phyloP scores from a whole-genome alignment of 106 monocot species.

The Dactylorhiza incarnata region DNA sequence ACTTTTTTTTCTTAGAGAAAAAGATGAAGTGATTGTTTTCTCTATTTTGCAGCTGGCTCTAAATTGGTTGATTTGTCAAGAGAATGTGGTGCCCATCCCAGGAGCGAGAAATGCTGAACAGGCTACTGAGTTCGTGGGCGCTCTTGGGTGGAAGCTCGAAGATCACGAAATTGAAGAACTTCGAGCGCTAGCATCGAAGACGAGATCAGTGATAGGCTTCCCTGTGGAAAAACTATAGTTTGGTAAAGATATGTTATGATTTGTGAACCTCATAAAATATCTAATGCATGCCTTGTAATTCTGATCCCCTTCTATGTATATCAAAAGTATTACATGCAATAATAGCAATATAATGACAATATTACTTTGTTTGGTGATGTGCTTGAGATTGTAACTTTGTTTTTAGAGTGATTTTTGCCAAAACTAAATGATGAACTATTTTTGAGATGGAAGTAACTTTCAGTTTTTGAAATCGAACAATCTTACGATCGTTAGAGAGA shows the following conservation, averaged over 20 bases:
- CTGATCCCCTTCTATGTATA: neutral
- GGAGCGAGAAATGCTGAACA: conserved; percentile 69
- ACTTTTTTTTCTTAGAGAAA: neutral
- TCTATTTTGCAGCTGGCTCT: conserved; percentile 38
- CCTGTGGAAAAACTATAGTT: conserved; percentile 60
- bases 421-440: neutral
- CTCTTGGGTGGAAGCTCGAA: conserved; percentile 59
- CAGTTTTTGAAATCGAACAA: no score
- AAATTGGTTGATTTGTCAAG: conserved; percentile 66
- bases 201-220: conserved; percentile 42
- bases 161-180: conserved; percentile 56
- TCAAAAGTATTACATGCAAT: neutral
- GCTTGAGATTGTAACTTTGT: neutral
- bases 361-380: neutral
- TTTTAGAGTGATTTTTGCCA: neutral
- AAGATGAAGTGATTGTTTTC: neutral
- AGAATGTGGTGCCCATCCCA: conserved; percentile 64
- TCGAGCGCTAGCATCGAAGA: conserved; percentile 35
- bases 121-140: conserved; percentile 54
- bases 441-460: neutral
- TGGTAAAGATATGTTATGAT: neutral
- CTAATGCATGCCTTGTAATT: neutral
- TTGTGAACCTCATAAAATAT: neutral
- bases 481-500: no score
- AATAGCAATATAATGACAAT: neutral